phyloP scores from a whole-genome alignment of 192 early-diverging fungal genomes.

The Thamnidium elegans region DNA sequence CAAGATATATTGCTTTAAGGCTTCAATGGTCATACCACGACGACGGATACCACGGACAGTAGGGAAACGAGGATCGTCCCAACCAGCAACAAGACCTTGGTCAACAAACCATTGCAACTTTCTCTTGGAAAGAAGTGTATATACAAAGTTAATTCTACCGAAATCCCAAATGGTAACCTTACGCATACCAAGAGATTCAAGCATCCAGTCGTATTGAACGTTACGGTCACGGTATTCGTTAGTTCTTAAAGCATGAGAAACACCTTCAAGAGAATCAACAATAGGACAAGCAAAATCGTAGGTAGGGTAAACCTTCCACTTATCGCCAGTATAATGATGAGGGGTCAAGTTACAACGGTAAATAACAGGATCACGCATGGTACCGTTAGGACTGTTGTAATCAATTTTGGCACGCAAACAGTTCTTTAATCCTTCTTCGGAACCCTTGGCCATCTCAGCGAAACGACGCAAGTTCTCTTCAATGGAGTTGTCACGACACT shows the following conservation, averaged over 20 bases:
- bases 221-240: slow-evolving; percentile 99
- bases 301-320: slow-evolving; percentile 97
- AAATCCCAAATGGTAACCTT: slow-evolving; percentile 95
- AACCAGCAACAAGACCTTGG: slow-evolving; percentile 75
- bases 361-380: slow-evolving; percentile 95
- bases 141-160: slow-evolving; percentile 93
- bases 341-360: slow-evolving; percentile 90
- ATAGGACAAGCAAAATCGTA: slow-evolving; percentile 99
- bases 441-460: slow-evolving; percentile 88
- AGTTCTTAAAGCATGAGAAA: slow-evolving; percentile 95
- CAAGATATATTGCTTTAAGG: slow-evolving; percentile 92
- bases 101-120: slow-evolving; percentile 98
- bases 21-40: slow-evolving; percentile 97
- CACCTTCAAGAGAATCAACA: slow-evolving; percentile 94
- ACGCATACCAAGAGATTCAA: slow-evolving; percentile 81
- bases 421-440: slow-evolving; percentile 76
- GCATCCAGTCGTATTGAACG: slow-evolving; percentile 95
- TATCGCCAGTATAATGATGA: slow-evolving; percentile 86
- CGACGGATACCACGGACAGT: slow-evolving; percentile 88
- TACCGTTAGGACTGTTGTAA: slow-evolving; percentile 82
- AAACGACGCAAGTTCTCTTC: slow-evolving; percentile 91
- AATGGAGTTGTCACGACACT: slow-evolving; percentile 78
- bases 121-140: slow-evolving; percentile 97
- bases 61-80: slow-evolving; percentile 92
- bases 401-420: slow-evolving; percentile 96